A percentile compares a stretch with the other conserved stretches of the same genome.
Conservation (phyloP, 75 land plant species). For the Gnetum montanum region DNA sequence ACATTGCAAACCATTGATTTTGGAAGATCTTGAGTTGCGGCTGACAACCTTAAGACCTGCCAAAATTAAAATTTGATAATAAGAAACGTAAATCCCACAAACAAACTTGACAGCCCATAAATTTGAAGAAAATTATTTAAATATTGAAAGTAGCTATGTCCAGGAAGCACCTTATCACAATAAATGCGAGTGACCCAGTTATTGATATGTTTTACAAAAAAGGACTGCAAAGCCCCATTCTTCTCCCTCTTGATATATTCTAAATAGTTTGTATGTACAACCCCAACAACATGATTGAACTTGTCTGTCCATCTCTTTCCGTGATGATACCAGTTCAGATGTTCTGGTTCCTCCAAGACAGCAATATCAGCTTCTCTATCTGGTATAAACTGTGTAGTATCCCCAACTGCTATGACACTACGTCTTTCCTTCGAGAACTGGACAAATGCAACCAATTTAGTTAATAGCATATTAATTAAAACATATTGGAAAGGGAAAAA, state of each 20-base stretch:
- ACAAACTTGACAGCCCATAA: too few species aligned
- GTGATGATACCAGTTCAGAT: constrained; percentile 95
- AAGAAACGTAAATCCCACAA: background rate
- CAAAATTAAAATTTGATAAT: background rate
- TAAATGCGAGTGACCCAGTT: constrained; percentile 74
- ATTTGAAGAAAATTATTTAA: too few species aligned
- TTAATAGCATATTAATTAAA: too few species aligned
- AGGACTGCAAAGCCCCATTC: constrained; percentile 89
- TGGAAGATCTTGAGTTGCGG: constrained; percentile 86
- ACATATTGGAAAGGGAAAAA: too few species aligned
- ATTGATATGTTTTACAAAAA: constrained; percentile 87
- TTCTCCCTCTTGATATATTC: constrained; percentile 96
- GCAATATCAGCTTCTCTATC: constrained; percentile 93
- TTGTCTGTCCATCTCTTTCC: constrained; percentile 97
- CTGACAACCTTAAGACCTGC: constrained; percentile 89
- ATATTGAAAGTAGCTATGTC: too few species aligned
- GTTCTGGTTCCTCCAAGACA: constrained; percentile 97
- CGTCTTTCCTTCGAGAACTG: constrained; percentile 85
- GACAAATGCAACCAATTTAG: background rate
- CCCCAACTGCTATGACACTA: constrained; percentile 91
- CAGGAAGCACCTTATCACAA: constrained; percentile 83
- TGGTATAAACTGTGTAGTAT: constrained; percentile 84
- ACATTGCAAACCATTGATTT: constrained; percentile 91
- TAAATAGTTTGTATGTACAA: constrained; percentile 95
- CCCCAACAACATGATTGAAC: constrained; percentile 88